Percentiles rank a stretch among this genome's conserved stretches.
Conservation (phyloP, 2,329 filamentous ascomycete species). For the Pseudogymnoascus sp. region DNA sequence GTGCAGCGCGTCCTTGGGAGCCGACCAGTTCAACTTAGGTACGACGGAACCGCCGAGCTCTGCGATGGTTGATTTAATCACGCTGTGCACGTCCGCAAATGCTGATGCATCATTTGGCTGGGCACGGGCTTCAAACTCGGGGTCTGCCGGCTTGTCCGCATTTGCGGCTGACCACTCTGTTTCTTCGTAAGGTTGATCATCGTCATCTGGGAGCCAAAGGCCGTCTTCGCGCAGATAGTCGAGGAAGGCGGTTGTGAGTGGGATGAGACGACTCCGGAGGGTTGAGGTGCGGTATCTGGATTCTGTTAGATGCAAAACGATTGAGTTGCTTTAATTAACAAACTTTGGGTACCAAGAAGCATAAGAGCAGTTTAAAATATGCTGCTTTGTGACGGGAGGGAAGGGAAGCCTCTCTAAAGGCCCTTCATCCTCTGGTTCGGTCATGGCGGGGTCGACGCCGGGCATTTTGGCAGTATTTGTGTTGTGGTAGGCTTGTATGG, state of each 20-base stretch:
- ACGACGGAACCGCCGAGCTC: constrained; percentile 79
- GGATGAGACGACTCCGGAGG: constrained; percentile 78
- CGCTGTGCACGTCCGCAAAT: constrained; percentile 64
- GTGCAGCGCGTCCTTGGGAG: constrained; percentile 92
- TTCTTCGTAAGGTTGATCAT: constrained; percentile 22
- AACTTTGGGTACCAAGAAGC: constrained; percentile 81
- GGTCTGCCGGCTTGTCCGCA: constrained; percentile 36
- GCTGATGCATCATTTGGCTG: constrained; percentile 16
- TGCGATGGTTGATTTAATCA: constrained; percentile 66
- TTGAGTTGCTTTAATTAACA: constrained; percentile 17
- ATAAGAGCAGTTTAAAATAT: constrained; percentile 92
- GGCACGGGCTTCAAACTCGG: constrained; percentile 14
- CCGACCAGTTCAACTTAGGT: constrained; percentile 95
- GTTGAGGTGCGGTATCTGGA: constrained; percentile 66
- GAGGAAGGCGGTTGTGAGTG: constrained; percentile 65
- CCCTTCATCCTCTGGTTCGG: constrained; percentile 14
- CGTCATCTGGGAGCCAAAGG: constrained; percentile 69
- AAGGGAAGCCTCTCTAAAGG: constrained; percentile 50
- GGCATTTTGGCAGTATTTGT: constrained; percentile 4
- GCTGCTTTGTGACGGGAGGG: constrained; percentile 71
- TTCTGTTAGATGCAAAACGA: constrained; percentile 1
- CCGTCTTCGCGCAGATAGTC: constrained; percentile 86
- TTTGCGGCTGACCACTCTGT: constrained; percentile 33
- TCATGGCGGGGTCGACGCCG: constrained; percentile 4
- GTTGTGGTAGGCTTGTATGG: not conserved